Evolutionary conservation across 2,329 filamentous ascomycete species (phyloP), one percentile per base, ranked within the genome.

Genomic region (Xylaria sp.): DNA sequence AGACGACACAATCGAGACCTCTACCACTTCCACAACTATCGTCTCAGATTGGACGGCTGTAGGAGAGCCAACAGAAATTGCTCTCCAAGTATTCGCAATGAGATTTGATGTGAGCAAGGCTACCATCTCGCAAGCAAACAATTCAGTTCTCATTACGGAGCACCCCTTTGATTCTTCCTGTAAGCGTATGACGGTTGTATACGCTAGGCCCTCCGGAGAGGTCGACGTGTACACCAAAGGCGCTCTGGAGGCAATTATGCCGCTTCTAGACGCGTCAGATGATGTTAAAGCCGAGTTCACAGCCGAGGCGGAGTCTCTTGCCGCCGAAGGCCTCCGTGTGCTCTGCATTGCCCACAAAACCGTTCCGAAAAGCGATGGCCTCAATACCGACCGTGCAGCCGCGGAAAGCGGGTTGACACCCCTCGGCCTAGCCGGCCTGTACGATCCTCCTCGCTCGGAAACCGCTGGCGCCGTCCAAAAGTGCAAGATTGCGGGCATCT

Each of bases 111-210:
- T 85, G 67, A 83, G 81, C 60, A 85, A 85, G 75, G 75, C 79
- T 0, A 77, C 80, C 3, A 72, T 84, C 23, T 66, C 81, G 10
- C 73, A 77, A 28, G 76, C 78, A 26, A 79, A 79, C n/a, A 73
- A 77, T 28, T 83, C 84, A 65, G 78, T 80, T 46, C 80, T 90
- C 53, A 74, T 91, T 10, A 86, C 88, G 1, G 91, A 93, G 74
- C 90, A 90, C 63, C 90, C 90, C 2, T 93, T 93, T 74, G 90
- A 93, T 77, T 92, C 90, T 0, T 87, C 88, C 44, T 87, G 90
- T 79, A 93, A 93, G 81, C 86, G 90, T 67, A 93, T 93, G 91
- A 90, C 89, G 44, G 90, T 93, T 58, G 85, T 92, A 33, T 92
- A 90, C 79, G 75, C 77, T 10, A 72, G 76, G 51, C 78, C 78